Evolutionary conservation across 2,329 filamentous ascomycete species (phyloP).

Genomic region (Nigrograna mackinnonii): DNA sequence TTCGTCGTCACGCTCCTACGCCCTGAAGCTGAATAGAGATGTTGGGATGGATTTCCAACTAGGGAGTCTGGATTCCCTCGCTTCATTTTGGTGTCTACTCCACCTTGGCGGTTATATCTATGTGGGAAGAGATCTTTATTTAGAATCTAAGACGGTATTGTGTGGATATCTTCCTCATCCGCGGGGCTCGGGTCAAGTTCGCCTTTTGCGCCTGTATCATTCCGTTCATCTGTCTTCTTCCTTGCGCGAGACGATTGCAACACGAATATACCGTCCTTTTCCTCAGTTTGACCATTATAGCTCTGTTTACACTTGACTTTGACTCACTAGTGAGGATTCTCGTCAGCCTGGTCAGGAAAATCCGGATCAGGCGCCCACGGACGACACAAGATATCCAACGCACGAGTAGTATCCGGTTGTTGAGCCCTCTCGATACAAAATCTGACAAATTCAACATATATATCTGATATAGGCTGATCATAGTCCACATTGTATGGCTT

Average conservation of each 20-base stretch:
- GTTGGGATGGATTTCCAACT: too few relatives aligned
- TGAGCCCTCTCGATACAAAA: conserved; percentile 28
- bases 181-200: neutral
- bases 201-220: neutral
- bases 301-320: neutral
- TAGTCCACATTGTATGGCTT: conserved; percentile 38
- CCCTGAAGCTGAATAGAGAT: too few relatives aligned
- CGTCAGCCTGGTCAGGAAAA: neutral
- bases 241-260: too few relatives aligned
- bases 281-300: neutral
- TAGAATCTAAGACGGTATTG: too few relatives aligned
- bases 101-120: too few relatives aligned
- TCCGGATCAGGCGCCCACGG: conserved; percentile 39
- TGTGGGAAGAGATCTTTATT: too few relatives aligned
- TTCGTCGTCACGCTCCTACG: too few relatives aligned
- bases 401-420: conserved; percentile 17
- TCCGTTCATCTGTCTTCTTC: too few relatives aligned
- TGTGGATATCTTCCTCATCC: too few relatives aligned
- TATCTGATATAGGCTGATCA: conserved; percentile 26
- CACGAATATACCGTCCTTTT: neutral
- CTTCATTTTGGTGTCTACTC: too few relatives aligned
- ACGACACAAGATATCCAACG: conserved; percentile 44
- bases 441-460: conserved; percentile 39
- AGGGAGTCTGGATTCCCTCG: too few relatives aligned
- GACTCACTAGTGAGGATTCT: neutral